Conservation (phyloP, 352 stramenopile species). For the Phytopythium litorale region DNA sequence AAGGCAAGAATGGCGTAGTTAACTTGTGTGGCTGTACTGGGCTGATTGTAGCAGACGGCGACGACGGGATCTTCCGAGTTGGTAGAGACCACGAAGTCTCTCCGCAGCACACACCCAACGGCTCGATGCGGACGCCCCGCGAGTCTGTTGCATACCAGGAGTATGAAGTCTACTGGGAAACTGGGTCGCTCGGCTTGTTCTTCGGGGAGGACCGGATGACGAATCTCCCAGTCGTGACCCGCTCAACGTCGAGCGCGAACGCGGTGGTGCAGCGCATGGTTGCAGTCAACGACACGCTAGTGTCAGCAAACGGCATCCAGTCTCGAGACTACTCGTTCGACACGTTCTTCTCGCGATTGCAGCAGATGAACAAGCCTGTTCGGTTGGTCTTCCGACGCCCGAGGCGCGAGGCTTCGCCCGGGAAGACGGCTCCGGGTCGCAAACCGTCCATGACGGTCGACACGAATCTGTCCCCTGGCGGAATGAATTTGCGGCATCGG, state of each 20-base stretch:
- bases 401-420: constrained; percentile 11
- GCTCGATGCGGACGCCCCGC: constrained; percentile 11
- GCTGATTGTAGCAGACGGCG: neutral
- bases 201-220: constrained; percentile 75
- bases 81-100: constrained; percentile 38
- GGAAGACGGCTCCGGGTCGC: constrained; percentile 9
- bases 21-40: neutral
- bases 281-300: constrained; percentile 67
- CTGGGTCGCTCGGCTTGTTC: constrained; percentile 73
- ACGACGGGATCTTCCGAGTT: constrained; percentile 4
- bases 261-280: constrained; percentile 68
- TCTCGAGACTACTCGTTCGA: constrained; percentile 76
- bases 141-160: constrained; percentile 26
- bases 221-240: constrained; percentile 74
- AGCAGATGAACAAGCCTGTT: constrained; percentile 86
- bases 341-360: constrained; percentile 72
- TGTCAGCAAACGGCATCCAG: constrained; percentile 71
- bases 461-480: constrained; percentile 8
- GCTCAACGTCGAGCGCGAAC: constrained; percentile 62
- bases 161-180: constrained; percentile 82
- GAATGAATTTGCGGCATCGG: constrained; percentile 9
- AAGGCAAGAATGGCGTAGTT: neutral
- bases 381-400: constrained; percentile 57
- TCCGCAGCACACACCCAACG: constrained; percentile 16
- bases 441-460: constrained; percentile 37